Conservation (phyloP, 2,329 filamentous ascomycete species). For the Aspergillus vadensis region DNA sequence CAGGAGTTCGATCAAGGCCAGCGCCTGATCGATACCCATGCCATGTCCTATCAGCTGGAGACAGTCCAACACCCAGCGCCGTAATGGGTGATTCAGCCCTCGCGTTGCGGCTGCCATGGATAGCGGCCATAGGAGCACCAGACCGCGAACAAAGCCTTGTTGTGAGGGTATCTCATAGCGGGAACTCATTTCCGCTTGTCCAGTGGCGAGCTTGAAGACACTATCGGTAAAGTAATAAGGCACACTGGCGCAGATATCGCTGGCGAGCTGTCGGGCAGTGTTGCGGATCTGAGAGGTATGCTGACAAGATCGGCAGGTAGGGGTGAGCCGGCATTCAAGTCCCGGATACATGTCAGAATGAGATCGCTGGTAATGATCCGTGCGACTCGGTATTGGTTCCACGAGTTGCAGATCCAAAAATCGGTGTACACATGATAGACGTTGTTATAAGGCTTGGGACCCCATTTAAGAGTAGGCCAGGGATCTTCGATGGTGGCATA, state of each 20-base stretch:
- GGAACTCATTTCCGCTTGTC: not conserved
- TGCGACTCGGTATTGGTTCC: conserved; percentile 62
- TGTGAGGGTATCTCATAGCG: conserved; percentile 20
- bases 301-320: conserved; percentile 33
- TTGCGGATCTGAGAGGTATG: conserved; percentile 34
- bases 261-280: conserved; percentile 31
- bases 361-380: conserved; percentile 57
- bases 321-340: conserved; percentile 26
- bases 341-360: conserved; percentile 40
- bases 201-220: not conserved
- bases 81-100: conserved; percentile 27
- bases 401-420: conserved; percentile 57
- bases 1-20: conserved; percentile 39
- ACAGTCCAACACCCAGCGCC: conserved; percentile 36
- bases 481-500: conserved; percentile 31
- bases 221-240: conserved; percentile 38
- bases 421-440: conserved; percentile 59
- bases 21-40: conserved; percentile 43
- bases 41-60: conserved; percentile 37
- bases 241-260: conserved; percentile 42
- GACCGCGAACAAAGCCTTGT: conserved; percentile 35
- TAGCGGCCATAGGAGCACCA: conserved; percentile 42
- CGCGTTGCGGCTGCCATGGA: conserved; percentile 40
- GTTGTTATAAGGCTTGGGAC: conserved; percentile 46
- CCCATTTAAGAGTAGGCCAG: conserved; percentile 40